Conservation (phyloP, 1,139 yeast genomes). For the Blastobotrys illinoisensis region DNA sequence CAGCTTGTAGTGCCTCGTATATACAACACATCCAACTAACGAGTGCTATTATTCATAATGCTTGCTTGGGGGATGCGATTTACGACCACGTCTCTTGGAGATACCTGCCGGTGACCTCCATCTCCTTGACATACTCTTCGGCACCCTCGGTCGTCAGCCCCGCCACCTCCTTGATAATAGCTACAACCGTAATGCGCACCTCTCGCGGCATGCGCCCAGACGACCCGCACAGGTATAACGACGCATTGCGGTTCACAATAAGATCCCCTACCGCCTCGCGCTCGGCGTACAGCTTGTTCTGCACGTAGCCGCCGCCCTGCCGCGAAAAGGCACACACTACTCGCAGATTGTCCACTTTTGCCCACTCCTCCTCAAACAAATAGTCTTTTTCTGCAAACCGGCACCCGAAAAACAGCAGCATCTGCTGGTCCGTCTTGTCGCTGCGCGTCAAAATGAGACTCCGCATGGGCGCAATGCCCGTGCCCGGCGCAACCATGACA, state of each 20-base stretch:
- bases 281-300: constrained; percentile 56
- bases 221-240: constrained; percentile 80
- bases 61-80: background rate
- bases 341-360: constrained; percentile 32
- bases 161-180: constrained; percentile 42
- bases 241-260: constrained; percentile 50
- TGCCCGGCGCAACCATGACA: constrained; percentile 80
- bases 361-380: constrained; percentile 56
- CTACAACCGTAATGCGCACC: constrained; percentile 70
- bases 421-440: constrained; percentile 6
- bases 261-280: constrained; percentile 46
- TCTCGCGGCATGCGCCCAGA: constrained; percentile 94
- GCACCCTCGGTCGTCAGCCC: constrained; percentile 35
- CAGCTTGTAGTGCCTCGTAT: no score
- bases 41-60: background rate
- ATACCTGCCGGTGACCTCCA: constrained; percentile 68
- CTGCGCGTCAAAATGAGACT: constrained; percentile 43
- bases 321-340: constrained; percentile 56
- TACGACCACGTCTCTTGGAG: constrained; percentile 86
- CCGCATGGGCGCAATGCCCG: constrained; percentile 89
- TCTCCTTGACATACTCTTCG: constrained; percentile 42
- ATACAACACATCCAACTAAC: no score
- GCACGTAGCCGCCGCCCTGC: constrained; percentile 56
- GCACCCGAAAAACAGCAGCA: constrained; percentile 67
- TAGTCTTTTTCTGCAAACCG: constrained; percentile 63